Base-by-base conservation (phyloP, 495 filamentous ascomycete species). In the Tetracladium setigerum region DNA sequence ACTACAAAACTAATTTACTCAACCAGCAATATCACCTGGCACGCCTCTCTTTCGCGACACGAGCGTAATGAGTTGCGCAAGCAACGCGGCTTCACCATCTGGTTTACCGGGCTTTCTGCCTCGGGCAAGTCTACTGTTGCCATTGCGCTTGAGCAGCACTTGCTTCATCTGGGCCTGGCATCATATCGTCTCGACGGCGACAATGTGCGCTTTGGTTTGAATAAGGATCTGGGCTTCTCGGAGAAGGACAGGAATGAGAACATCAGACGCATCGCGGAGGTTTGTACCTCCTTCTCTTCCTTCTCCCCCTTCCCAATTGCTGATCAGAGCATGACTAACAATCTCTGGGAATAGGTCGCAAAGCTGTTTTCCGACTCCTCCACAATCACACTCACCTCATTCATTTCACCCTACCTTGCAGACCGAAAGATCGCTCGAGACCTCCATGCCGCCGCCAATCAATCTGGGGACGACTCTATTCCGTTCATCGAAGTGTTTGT, bases 161-260 rank as follows among this genome's bases (percentile, higher is more conserved):
- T 98, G 13, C 81, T 98, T 41, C 88, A 92, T 60, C 73, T 83
- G 14, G 82, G 82, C 13, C 66, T 95, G 12, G 72, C 83, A 49
- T 86, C 89, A 45, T 98, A 98, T 73, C 81, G 94, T 1, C 82
- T 98, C 14, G 92, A 98, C 67, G 92, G 92, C 58, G 92, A 98
- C 77, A 98, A 98, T 72, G 82, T 98, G 59, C 91, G 92, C 48
- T 96, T 96, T 74, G 94, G 92, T 2, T 73, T 98, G 56, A 98
- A 98, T 76, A 89, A 89, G 65, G 91, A 98, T 72, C 77, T 97
- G 30, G 91, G 90, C 4, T 97, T 97, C 74, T 85, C 80, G 54
- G 89, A 95, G 59, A 77, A 78, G 57, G 92, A 97, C 72, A 80
- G 92, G 49, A 89, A 87, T 63, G 94, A 97, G 78, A 98, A 98